Evolutionary conservation across 225 moss, liverwort and hornwort species (phyloP), one percentile per base, ranked within the genome.

Genomic region (Marchantia polymorpha): DNA sequence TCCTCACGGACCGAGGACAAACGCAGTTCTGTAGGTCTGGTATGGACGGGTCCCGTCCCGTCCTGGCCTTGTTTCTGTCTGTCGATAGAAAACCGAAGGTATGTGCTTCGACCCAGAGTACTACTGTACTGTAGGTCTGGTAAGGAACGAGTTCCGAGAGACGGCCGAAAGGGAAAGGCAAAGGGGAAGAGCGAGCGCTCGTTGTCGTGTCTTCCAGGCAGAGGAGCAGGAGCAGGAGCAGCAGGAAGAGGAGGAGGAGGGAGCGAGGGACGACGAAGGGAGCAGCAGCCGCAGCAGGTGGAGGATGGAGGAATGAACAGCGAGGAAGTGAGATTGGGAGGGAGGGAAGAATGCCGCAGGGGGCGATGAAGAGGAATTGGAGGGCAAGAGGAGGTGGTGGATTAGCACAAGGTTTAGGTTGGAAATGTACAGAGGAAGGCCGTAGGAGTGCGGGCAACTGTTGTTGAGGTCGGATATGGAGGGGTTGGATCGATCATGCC

Each of bases 171-270:
- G 10, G 48, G 55, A 53, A 75, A 25, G 72, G 16, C 39, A 39
- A 39, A 10, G n/a, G 72, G 59, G 26, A 52, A 16, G 64, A 61
- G 73, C n/a, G 54, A 58, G 75, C 17, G 3, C 25, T 67, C 68
- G 27, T 83, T 80, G 81, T 89, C 84, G 88, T 86, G 86, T 86
- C 86, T 79, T 76, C 64, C 14, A 56, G 81, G 85, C 85, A 83
- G 79, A 82, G 85, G 82, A 76, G 83, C 78, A 85, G 84, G 80
- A 56, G 56, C 10, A 56, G 56, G 56, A 56, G 56, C 3, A 66
- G 65, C 4, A 7, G 78, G 79, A 70, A 75, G 71, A 82, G 82
- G 39, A 86, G 78, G 82, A 86, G 79, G 31, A 81, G 15, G 67
- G 8, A 26, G 31, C 0, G 67, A n/a, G 12, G 67, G 12, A 39